Percentiles rank a stretch among this genome's conserved stretches.
phyloP scores from a whole-genome alignment of 148 eudicot genomes.

The Cornus kousa region DNA sequence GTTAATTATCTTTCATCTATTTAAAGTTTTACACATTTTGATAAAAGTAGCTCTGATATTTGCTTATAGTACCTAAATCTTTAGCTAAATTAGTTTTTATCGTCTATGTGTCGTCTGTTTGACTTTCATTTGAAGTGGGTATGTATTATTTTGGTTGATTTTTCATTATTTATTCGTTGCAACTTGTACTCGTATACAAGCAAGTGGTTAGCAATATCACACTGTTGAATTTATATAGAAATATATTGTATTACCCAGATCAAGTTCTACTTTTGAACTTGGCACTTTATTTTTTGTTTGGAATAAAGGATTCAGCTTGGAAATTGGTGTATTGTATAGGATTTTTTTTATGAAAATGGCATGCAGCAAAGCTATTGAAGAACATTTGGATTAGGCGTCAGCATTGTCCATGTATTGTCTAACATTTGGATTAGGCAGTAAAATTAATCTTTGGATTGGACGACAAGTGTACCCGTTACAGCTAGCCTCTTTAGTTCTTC shows the following conservation, averaged over 20 bases:
- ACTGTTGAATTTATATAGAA: neutral
- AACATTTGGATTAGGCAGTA: no score
- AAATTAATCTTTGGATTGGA: no score
- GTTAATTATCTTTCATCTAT: neutral
- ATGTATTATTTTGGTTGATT: neutral
- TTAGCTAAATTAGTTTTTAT: neutral
- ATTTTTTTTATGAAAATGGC: no score
- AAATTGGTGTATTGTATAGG: neutral
- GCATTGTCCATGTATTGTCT: no score
- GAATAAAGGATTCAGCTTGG: constrained; percentile 3
- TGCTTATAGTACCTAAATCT: neutral
- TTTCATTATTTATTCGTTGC: neutral
- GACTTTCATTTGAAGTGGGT: neutral
- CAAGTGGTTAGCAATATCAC: neutral
- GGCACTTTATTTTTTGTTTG: neutral
- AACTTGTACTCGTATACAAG: neutral
- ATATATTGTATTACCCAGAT: neutral
- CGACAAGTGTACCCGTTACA: no score
- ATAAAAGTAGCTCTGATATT: neutral
- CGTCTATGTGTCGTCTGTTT: neutral
- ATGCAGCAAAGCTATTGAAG: no score
- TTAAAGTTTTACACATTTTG: neutral
- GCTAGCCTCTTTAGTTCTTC: no score
- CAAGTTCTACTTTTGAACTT: neutral
- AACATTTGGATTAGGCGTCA: no score